Conservation (phyloP, 495 filamentous ascomycete genomes). For the Parachaetomium inaequale region DNA sequence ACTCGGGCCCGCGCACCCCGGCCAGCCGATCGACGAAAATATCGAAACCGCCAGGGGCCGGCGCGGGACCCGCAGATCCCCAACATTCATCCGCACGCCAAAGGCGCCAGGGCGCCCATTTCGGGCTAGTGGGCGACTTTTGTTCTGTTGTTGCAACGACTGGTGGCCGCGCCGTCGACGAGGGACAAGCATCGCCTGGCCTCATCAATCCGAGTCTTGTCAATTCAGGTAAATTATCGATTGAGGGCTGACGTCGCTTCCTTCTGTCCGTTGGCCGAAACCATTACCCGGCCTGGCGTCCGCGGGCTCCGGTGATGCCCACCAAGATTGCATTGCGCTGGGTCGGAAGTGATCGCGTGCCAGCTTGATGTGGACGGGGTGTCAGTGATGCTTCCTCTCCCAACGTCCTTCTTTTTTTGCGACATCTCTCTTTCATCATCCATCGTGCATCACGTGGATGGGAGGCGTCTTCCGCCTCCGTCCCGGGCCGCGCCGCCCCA, state of each 20-base stretch:
- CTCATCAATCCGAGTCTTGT: too few species aligned
- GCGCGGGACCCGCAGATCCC: constrained; percentile 40
- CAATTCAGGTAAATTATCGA: neutral
- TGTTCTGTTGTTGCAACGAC: neutral
- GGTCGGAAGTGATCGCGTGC: neutral
- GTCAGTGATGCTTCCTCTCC: neutral
- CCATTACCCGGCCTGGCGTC: neutral
- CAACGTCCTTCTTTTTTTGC: neutral
- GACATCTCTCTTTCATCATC: neutral
- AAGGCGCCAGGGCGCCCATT: neutral
- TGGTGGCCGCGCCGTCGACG: too few species aligned
- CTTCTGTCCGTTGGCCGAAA: neutral
- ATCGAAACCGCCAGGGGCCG: constrained; percentile 19
- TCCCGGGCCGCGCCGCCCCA: neutral
- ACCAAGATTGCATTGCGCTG: neutral
- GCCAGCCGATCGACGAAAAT: constrained; percentile 24
- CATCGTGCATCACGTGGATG: neutral
- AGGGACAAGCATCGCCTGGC: too few species aligned
- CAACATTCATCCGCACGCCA: constrained; percentile 39
- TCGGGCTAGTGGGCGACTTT: constrained; percentile 8
- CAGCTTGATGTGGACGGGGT: too few species aligned
- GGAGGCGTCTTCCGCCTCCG: neutral
- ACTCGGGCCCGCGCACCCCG: constrained; percentile 14
- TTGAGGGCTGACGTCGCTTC: neutral
- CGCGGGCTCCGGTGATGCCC: neutral